These are phyloP conservation scores for Ascochyta pisi DNA, from an alignment of 2,329 filamentous ascomycete genomes.

Conservation along the genomic window DNA sequence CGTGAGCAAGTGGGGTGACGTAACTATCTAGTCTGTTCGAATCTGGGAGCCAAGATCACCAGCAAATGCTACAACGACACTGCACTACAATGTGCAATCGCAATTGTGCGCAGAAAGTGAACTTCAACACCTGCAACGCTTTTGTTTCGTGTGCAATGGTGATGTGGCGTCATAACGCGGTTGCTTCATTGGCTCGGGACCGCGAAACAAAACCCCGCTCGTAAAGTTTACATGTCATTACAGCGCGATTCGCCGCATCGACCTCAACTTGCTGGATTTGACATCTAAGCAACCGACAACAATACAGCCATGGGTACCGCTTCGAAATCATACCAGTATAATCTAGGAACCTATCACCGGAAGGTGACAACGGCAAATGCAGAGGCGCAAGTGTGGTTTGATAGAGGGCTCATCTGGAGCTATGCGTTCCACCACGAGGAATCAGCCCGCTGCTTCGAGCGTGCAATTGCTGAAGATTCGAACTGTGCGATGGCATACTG, in stretches of 20 bases:
- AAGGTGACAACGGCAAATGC: conserved; percentile 60
- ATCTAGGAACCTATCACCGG: conserved; percentile 68
- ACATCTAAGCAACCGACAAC: too few species aligned
- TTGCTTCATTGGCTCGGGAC: conserved; percentile 9
- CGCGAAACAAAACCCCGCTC: conserved; percentile 14
- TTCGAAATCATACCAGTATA: conserved; percentile 47
- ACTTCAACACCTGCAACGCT: background rate
- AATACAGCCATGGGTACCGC: conserved; percentile 5
- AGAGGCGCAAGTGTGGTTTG: conserved; percentile 70
- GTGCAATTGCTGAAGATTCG: conserved; percentile 62
- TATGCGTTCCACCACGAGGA: conserved; percentile 82
- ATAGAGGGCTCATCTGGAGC: conserved; percentile 74
- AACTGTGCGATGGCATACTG: conserved; percentile 70
- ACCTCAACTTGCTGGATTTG: background rate
- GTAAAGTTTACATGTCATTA: background rate
- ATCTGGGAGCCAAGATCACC: background rate
- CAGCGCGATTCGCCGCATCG: background rate
- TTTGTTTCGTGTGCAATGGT: background rate
- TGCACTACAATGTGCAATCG: background rate
- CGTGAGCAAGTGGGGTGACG: conserved; percentile 36
- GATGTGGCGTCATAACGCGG: conserved; percentile 7
- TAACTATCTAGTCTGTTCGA: conserved; percentile 17
- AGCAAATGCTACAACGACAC: background rate
- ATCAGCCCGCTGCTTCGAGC: conserved; percentile 68
- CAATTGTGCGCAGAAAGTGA: background rate